These are phyloP conservation scores for Raddia guianensis DNA, from an alignment of 176 grass and related monocot species.

Conservation along the genomic window DNA sequence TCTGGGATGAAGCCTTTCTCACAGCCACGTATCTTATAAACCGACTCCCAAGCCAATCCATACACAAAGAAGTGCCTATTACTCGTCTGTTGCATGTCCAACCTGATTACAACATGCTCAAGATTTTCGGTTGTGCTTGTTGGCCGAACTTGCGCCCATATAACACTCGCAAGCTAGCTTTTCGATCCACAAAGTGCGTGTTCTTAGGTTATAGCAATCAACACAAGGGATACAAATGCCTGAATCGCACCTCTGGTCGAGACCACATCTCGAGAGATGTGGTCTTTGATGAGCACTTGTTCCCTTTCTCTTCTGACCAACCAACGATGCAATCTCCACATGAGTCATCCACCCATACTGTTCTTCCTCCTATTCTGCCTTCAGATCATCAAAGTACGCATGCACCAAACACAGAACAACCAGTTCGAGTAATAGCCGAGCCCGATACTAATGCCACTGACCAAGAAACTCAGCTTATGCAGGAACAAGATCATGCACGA, in stretches of 20 bases:
- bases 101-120: background rate
- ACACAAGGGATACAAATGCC: background rate
- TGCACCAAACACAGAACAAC: too few relatives aligned
- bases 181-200: accelerated
- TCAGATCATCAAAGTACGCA: too few relatives aligned
- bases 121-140: background rate
- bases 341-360: too few relatives aligned
- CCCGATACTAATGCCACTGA: too few relatives aligned
- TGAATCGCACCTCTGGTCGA: background rate
- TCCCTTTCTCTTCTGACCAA: background rate
- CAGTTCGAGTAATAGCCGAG: too few relatives aligned
- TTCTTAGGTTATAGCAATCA: background rate
- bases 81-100: too few relatives aligned
- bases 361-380: too few relatives aligned
- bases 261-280: background rate
- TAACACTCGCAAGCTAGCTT: background rate
- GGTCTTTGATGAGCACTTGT: background rate
- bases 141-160: background rate
- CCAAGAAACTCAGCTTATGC: too few relatives aligned
- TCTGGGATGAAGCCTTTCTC: background rate
- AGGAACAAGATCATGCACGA: too few relatives aligned
- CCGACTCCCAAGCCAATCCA: too few relatives aligned
- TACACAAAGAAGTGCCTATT: too few relatives aligned
- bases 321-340: background rate
- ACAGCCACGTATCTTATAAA: too few relatives aligned